A percentile compares a stretch with the other conserved stretches of the same genome.
Evolutionary conservation across 75 land plant genomes (phyloP).

Genomic region (Picea glauca): DNA sequence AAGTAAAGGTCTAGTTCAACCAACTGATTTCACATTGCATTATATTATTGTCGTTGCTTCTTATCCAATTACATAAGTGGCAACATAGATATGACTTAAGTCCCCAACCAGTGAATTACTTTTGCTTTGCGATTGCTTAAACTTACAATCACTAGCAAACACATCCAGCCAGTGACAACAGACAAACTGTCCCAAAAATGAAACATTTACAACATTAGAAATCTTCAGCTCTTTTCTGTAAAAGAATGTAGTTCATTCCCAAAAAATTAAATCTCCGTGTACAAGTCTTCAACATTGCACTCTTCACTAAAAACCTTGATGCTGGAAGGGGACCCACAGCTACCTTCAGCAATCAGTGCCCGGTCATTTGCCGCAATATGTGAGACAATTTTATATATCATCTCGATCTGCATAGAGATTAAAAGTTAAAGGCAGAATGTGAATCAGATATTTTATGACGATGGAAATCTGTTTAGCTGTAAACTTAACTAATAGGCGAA

Average conservation of each 20-base stretch:
- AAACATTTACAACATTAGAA: not conserved
- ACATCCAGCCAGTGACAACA: not conserved
- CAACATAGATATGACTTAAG: not conserved
- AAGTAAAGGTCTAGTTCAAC: not conserved
- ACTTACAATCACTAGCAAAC: not conserved
- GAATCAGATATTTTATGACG: not conserved
- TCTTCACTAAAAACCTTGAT: conserved; percentile 86
- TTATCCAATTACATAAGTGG: not conserved
- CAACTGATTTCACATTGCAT: conserved; percentile 6
- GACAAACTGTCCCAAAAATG: conserved; percentile 10
- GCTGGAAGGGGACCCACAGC: conserved; percentile 86
- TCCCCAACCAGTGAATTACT: not conserved
- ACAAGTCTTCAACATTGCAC: conserved; percentile 84
- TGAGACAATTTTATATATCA: conserved; percentile 91
- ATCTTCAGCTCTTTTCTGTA: conserved; percentile 7
- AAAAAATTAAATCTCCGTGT: conserved; percentile 21
- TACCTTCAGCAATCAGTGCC: conserved; percentile 89
- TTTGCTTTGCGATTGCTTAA: conserved; percentile 4
- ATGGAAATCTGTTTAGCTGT: not conserved
- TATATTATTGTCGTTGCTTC: not conserved
- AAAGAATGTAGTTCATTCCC: not conserved
- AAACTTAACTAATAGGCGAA: conserved; percentile 3
- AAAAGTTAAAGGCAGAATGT: not conserved
- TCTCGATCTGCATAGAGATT: conserved; percentile 52
- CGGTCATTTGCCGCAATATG: conserved; percentile 98